Conservation (phyloP, 2,329 filamentous ascomycete genomes). For the Ophiostoma quercus region DNA sequence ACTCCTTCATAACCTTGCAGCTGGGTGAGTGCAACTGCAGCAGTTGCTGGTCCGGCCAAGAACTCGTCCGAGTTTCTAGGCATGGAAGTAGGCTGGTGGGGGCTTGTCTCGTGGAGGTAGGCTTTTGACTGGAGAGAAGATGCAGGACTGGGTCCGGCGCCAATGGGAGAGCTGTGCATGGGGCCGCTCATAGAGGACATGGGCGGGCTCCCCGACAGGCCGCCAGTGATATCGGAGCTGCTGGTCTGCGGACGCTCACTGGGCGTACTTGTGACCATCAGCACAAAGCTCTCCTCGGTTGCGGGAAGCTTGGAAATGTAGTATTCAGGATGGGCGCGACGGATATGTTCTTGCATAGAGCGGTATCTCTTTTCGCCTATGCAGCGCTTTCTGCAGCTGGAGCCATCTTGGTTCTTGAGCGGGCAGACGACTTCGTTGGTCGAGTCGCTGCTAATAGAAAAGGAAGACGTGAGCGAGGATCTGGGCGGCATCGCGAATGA, state of each 20-base stretch:
- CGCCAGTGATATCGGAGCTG: slow-evolving; percentile 13
- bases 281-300: slow-evolving; percentile 92
- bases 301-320: slow-evolving; percentile 97
- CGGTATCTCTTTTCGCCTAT: slow-evolving; percentile 71
- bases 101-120: slow-evolving; percentile 59
- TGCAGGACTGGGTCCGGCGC: neutral
- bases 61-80: slow-evolving; percentile 66
- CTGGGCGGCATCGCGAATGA: slow-evolving; percentile 79
- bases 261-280: slow-evolving; percentile 94
- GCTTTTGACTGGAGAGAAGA: slow-evolving; percentile 35
- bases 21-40: slow-evolving; percentile 81
- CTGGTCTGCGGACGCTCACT: slow-evolving; percentile 33
- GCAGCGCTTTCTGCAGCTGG: slow-evolving; percentile 94
- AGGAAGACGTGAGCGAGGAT: slow-evolving; percentile 80
- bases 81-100: slow-evolving; percentile 43
- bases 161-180: slow-evolving; percentile 10
- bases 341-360: slow-evolving; percentile 99
- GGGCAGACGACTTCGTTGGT: slow-evolving; percentile 97
- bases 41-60: slow-evolving; percentile 60
- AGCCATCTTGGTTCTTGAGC: slow-evolving; percentile 91
- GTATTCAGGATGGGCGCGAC: slow-evolving; percentile 90
- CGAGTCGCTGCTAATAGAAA: slow-evolving; percentile 83
- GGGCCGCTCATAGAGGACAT: neutral
- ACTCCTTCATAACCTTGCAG: slow-evolving; percentile 72
- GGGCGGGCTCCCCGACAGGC: slow-evolving; percentile 17